Percentiles rank a stretch among this genome's conserved stretches.
Evolutionary conservation across 805 yeast species (phyloP).

Genomic region (Myxozyma udenii): DNA sequence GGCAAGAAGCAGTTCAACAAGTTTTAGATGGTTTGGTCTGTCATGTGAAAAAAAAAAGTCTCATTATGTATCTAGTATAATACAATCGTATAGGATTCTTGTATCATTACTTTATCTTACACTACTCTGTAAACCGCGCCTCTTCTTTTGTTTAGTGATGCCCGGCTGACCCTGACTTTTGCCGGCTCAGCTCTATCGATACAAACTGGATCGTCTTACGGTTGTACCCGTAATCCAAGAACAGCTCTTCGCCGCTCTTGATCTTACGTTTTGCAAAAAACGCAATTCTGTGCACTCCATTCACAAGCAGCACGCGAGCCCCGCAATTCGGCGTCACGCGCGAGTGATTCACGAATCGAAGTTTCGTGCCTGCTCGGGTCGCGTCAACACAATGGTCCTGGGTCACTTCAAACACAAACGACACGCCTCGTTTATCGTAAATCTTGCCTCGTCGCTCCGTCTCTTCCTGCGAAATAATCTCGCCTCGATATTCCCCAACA

Average conservation of each 20-base stretch:
- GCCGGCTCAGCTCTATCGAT: constrained; percentile 14
- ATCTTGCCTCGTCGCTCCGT: constrained; percentile 29
- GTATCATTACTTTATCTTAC: background rate
- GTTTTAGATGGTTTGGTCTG: constrained; percentile 53
- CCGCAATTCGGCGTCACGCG: constrained; percentile 26
- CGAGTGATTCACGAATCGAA: constrained; percentile 27
- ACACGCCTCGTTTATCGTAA: constrained; percentile 27
- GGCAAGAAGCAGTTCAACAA: constrained; percentile 89
- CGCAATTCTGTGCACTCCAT: constrained; percentile 27
- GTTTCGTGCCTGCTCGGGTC: constrained; percentile 25
- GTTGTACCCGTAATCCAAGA: constrained; percentile 27
- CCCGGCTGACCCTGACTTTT: background rate
- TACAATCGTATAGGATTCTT: background rate
- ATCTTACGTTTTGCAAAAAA: constrained; percentile 21
- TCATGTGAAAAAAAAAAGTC: constrained; percentile 14
- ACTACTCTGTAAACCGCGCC: background rate
- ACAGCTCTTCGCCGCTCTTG: constrained; percentile 28
- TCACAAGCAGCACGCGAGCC: constrained; percentile 25
- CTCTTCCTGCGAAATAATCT: constrained; percentile 26
- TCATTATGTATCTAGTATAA: background rate
- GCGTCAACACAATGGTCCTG: constrained; percentile 29
- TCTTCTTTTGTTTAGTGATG: background rate
- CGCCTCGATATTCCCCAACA: constrained; percentile 27
- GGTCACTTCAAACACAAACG: constrained; percentile 24
- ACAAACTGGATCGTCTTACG: constrained; percentile 28